Percentiles rank a stretch among this genome's conserved stretches.
These are phyloP conservation scores for Geotrichum aggregatum DNA, from an alignment of 1,139 yeast genomes.

Conservation along the genomic window DNA sequence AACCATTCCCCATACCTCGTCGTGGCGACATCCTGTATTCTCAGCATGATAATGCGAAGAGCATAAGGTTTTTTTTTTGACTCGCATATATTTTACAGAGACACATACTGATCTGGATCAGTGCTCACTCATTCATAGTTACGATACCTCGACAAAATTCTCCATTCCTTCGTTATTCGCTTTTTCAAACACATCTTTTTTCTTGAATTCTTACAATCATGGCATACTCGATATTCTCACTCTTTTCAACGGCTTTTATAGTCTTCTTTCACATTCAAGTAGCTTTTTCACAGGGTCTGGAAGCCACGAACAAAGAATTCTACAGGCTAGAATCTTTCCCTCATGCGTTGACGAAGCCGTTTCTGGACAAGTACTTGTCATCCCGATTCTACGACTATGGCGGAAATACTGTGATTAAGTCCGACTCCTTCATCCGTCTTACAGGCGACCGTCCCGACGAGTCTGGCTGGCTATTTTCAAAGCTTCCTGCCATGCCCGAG, in stretches of 20 bases:
- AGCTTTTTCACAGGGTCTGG: not conserved
- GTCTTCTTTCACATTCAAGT: not conserved
- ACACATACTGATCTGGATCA: not conserved
- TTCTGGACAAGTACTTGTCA: slow-evolving; percentile 32
- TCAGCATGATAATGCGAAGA: too few species aligned
- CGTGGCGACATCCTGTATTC: too few species aligned
- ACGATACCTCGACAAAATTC: too few species aligned
- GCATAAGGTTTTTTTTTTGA: too few species aligned
- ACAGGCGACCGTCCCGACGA: slow-evolving; percentile 43
- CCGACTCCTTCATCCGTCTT: slow-evolving; percentile 38
- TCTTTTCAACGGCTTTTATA: not conserved
- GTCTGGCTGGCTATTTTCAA: slow-evolving; percentile 41
- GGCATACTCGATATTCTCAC: not conserved
- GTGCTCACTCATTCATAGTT: not conserved
- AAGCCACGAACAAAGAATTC: slow-evolving; percentile 2
- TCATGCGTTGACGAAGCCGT: slow-evolving; percentile 28
- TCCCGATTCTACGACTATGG: slow-evolving; percentile 42
- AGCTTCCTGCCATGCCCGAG: slow-evolving; percentile 35
- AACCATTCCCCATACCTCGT: too few species aligned
- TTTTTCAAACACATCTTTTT: too few species aligned
- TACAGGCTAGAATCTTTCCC: slow-evolving; percentile 23
- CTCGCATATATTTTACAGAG: too few species aligned
- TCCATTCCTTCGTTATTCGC: not conserved
- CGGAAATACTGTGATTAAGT: slow-evolving; percentile 38
- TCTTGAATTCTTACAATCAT: too few species aligned